Percentiles rank a stretch among this genome's conserved stretches.
phyloP scores from a whole-genome alignment of 768 basidiomycete species.

The Mycena metata region DNA sequence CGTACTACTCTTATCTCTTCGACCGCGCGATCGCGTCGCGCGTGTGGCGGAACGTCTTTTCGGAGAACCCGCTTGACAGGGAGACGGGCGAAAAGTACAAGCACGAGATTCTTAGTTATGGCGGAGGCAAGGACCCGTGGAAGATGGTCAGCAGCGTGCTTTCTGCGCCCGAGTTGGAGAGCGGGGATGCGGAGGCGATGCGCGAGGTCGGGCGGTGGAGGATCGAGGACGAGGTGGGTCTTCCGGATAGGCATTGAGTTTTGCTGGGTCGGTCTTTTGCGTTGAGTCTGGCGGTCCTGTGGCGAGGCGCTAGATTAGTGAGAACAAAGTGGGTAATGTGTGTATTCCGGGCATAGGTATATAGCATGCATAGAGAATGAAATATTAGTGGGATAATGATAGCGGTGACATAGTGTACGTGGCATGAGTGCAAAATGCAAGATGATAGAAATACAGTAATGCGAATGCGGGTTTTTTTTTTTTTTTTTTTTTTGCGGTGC shows the following conservation, averaged over 20 bases:
- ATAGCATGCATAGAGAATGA: neutral
- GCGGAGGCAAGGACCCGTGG: slow-evolving; percentile 96
- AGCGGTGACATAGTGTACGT: slow-evolving; percentile 14
- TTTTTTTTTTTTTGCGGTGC: no score
- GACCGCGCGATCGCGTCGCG: slow-evolving; percentile 95
- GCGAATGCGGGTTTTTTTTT: slow-evolving; percentile 12
- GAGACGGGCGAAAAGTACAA: slow-evolving; percentile 88
- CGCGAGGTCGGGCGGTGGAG: slow-evolving; percentile 90
- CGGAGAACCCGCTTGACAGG: slow-evolving; percentile 73
- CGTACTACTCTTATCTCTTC: slow-evolving; percentile 97
- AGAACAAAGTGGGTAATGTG: slow-evolving; percentile 25
- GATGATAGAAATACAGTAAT: slow-evolving; percentile 29
- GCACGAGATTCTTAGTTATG: slow-evolving; percentile 78
- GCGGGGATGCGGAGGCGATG: slow-evolving; percentile 89
- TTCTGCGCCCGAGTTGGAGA: slow-evolving; percentile 70
- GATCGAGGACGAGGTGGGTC: slow-evolving; percentile 79
- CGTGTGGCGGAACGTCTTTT: slow-evolving; percentile 88
- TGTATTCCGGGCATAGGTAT: slow-evolving; percentile 29
- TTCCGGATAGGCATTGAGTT: slow-evolving; percentile 69
- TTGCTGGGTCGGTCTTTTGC: no score
- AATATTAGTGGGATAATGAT: slow-evolving; percentile 35
- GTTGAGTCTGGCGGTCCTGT: no score
- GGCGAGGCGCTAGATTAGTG: slow-evolving; percentile 16
- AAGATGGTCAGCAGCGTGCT: slow-evolving; percentile 85
- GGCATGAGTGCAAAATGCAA: slow-evolving; percentile 4